Conservation (phyloP, 2,329 filamentous ascomycete species). For the Phaeosphaeria sp. region DNA sequence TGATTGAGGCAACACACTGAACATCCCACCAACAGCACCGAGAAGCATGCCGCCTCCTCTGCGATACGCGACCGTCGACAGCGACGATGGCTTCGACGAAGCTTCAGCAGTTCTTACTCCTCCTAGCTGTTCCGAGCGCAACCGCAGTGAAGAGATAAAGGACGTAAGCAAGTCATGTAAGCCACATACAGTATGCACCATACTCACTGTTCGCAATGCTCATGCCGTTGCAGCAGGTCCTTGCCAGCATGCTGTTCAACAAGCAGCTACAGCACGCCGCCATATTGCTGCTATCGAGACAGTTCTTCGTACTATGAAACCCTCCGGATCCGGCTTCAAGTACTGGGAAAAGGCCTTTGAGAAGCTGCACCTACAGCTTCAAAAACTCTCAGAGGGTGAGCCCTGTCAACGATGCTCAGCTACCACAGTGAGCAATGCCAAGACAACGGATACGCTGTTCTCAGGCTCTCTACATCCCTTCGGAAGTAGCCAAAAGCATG, state of each 20-base stretch:
- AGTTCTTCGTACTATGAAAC: neutral
- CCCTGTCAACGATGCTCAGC: too few species aligned
- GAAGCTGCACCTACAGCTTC: too few species aligned
- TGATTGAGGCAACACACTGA: neutral
- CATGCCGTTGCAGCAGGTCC: neutral
- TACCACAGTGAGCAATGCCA: too few species aligned
- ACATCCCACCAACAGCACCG: neutral
- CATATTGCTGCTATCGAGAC: neutral
- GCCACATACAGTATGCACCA: neutral
- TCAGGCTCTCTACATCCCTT: too few species aligned
- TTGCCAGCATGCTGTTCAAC: neutral
- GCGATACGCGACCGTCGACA: neutral
- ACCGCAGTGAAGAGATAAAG: neutral
- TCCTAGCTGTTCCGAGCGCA: neutral
- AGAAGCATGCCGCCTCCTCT: neutral
- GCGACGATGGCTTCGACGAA: neutral
- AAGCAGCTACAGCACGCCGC: neutral
- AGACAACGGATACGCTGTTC: too few species aligned
- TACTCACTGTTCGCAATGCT: neutral
- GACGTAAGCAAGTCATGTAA: neutral
- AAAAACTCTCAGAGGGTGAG: too few species aligned
- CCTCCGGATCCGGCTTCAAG: too few species aligned
- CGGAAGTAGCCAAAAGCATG: too few species aligned
- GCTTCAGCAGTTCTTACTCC: neutral
- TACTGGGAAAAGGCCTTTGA: too few species aligned